Conservation (phyloP, 352 stramenopile species). For the Pythium guiyangense region DNA sequence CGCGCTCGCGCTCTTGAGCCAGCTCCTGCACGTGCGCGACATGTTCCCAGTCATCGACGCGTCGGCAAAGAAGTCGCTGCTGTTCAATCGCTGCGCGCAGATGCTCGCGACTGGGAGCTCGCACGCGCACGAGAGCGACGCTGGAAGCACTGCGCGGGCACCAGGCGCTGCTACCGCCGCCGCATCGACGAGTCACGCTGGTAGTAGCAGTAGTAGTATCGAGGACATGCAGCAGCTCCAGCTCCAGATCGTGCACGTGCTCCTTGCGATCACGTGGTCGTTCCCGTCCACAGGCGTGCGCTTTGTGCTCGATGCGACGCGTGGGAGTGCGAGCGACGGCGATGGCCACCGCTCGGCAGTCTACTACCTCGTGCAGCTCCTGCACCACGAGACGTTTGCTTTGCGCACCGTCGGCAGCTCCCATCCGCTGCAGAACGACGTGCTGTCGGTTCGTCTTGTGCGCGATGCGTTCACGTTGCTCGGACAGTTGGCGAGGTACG, state of each 20-base stretch:
- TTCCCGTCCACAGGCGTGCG: constrained; percentile 59
- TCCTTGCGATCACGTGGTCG: constrained; percentile 45
- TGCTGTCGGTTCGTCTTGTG: constrained; percentile 30
- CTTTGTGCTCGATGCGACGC: constrained; percentile 71
- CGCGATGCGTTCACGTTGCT: constrained; percentile 57
- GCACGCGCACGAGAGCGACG: neutral
- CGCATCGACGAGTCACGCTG: neutral
- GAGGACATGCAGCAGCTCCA: constrained; percentile 34
- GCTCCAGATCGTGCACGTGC: constrained; percentile 50
- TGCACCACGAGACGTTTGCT: constrained; percentile 58
- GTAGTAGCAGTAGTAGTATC: neutral
- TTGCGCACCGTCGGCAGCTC: constrained; percentile 17
- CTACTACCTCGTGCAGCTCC: constrained; percentile 55
- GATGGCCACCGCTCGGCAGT: constrained; percentile 54
- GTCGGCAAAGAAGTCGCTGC: constrained; percentile 43
- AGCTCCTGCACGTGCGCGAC: constrained; percentile 37
- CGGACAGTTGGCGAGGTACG: constrained; percentile 53
- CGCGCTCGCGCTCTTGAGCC: constrained; percentile 32
- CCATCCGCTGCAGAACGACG: constrained; percentile 5
- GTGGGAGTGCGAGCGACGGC: constrained; percentile 34
- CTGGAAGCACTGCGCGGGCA: neutral
- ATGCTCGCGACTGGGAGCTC: constrained; percentile 30
- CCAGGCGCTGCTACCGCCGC: neutral
- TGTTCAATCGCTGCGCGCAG: constrained; percentile 72
- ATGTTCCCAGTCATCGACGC: constrained; percentile 35